Evolutionary conservation across 192 early-diverging fungal species (phyloP).

Genomic region (Umbelopsis sp.): DNA sequence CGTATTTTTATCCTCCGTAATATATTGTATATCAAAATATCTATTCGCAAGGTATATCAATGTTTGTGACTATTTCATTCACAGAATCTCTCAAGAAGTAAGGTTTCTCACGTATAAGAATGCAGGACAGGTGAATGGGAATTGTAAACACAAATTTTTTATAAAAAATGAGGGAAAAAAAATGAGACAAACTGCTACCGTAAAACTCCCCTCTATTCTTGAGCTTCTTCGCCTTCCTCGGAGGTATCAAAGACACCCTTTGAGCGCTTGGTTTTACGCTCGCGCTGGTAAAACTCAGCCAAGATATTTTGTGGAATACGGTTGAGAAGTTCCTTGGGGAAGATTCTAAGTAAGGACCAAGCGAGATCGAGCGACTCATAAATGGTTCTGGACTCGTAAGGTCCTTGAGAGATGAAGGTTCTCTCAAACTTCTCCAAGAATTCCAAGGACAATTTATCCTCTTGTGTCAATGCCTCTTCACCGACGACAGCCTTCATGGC

Average conservation of each 20-base stretch:
- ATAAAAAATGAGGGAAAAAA: not conserved
- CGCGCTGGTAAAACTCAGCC: constrained; percentile 92
- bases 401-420: constrained; percentile 95
- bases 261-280: constrained; percentile 56
- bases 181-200: not conserved
- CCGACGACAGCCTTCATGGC: constrained; percentile 99
- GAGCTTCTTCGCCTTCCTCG: constrained; percentile 28
- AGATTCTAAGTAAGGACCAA: constrained; percentile 98
- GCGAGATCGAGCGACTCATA: constrained; percentile 96
- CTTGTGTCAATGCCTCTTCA: constrained; percentile 97
- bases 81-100: constrained; percentile 18
- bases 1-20: not conserved
- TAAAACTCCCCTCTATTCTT: constrained; percentile 14
- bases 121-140: not conserved
- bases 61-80: constrained; percentile 2
- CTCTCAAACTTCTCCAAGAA: constrained; percentile 99
- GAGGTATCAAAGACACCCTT: constrained; percentile 45
- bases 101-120: constrained; percentile 4
- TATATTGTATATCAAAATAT: not conserved
- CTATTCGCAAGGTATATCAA: not conserved
- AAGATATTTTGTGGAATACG: constrained; percentile 96
- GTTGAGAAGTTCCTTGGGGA: constrained; percentile 99
- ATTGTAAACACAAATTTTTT: constrained; percentile 1
- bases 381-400: constrained; percentile 95
- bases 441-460: constrained; percentile 96